These are phyloP conservation scores for Termitomyces sp. DNA, from an alignment of 768 basidiomycete species.

Conservation along the genomic window DNA sequence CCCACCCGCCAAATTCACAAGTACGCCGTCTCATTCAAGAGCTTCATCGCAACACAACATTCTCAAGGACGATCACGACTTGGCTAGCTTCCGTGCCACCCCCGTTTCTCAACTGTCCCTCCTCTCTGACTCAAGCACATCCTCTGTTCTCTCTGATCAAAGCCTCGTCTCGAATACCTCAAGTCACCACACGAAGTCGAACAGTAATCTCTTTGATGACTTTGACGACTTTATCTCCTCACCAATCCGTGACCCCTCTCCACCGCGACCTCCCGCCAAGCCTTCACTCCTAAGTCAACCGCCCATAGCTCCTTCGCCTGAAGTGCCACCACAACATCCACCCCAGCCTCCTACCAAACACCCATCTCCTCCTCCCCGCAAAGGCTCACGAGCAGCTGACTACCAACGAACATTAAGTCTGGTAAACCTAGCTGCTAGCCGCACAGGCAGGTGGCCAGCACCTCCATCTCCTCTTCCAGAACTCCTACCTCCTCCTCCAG, in stretches of 20 bases:
- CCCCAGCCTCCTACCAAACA: constrained; percentile 9
- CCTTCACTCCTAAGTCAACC: constrained; percentile 6
- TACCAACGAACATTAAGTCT: constrained; percentile 56
- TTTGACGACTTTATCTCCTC: constrained; percentile 32
- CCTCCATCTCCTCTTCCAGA: constrained; percentile 21
- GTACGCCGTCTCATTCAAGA: constrained; percentile 23
- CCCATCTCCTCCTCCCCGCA: constrained; percentile 17
- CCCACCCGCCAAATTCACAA: constrained; percentile 15
- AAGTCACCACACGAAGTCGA: constrained; percentile 2
- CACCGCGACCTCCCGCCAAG: constrained; percentile 38
- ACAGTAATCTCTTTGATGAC: constrained; percentile 15
- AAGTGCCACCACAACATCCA: not conserved
- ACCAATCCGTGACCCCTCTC: constrained; percentile 39
- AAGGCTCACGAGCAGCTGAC: constrained; percentile 33
- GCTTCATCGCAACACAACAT: constrained; percentile 18
- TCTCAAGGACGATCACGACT: constrained; percentile 42
- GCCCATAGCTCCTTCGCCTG: not conserved
- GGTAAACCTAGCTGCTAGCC: constrained; percentile 50
- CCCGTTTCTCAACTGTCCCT: constrained; percentile 14
- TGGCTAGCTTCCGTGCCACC: constrained; percentile 42
- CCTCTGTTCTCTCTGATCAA: constrained; percentile 17
- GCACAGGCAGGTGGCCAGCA: constrained; percentile 40
- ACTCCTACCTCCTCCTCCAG: constrained; percentile 17
- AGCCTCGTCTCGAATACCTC: constrained; percentile 15
- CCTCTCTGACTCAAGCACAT: constrained; percentile 17